phyloP scores from a whole-genome alignment of 2,329 filamentous ascomycete species.

The Colletotrichum sojae region DNA sequence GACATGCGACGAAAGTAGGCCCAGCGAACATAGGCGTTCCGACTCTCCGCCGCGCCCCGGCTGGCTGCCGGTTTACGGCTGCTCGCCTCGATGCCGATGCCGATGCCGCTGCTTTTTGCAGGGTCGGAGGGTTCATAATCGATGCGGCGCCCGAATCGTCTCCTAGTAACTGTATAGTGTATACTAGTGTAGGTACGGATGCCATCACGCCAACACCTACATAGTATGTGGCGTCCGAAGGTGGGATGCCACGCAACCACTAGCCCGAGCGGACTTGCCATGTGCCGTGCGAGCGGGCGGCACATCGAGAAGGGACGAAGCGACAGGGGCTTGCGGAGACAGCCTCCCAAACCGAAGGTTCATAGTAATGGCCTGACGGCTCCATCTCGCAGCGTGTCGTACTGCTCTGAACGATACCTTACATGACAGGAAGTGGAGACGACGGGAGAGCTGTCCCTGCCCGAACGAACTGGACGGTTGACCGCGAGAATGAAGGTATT shows the following conservation, averaged over 20 bases:
- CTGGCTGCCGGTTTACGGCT: too few species aligned
- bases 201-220: not conserved
- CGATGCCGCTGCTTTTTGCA: not conserved
- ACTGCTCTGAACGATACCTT: not conserved
- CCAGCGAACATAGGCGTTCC: constrained; percentile 8
- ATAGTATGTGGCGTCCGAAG: constrained; percentile 23
- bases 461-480: not conserved
- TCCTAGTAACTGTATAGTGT: too few species aligned
- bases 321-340: not conserved
- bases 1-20: not conserved
- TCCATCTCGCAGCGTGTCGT: not conserved
- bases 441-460: not conserved
- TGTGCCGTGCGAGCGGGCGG: constrained; percentile 26
- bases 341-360: not conserved
- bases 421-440: not conserved
- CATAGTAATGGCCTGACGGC: not conserved
- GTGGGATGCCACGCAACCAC: constrained; percentile 22
- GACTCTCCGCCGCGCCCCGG: not conserved
- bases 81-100: not conserved
- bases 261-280: constrained; percentile 22
- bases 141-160: constrained; percentile 21
- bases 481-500: constrained; percentile 3
- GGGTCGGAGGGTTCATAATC: constrained; percentile 1
- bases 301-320: constrained; percentile 15
- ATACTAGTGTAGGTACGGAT: too few species aligned